Conservation (phyloP, 768 basidiomycete species). For the Mycena vulgaris region DNA sequence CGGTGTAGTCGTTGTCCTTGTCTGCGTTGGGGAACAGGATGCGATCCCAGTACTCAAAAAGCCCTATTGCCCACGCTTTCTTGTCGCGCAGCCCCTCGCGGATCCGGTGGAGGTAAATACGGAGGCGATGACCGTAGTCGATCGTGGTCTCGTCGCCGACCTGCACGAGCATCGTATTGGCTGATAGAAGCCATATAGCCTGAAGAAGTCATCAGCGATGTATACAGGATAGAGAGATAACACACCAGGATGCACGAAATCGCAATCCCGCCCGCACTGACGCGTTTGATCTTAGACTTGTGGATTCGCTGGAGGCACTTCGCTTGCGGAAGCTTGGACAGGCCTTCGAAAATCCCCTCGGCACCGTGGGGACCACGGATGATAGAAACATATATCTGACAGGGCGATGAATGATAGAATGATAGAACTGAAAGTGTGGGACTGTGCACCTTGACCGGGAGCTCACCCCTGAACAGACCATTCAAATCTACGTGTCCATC, state of each 20-base stretch:
- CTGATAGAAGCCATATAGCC: slow-evolving; percentile 1
- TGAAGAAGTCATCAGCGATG: background rate
- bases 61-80: background rate
- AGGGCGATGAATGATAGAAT: background rate
- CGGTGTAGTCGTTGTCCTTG: background rate
- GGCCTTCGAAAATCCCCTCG: background rate
- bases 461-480: background rate
- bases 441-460: background rate
- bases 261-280: background rate
- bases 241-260: background rate
- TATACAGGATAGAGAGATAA: background rate
- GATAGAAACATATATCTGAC: background rate
- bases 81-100: slow-evolving; percentile 5
- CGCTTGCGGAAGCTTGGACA: slow-evolving; percentile 6
- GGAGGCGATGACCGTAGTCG: background rate
- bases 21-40: slow-evolving; percentile 16
- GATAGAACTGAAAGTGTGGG: background rate
- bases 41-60: slow-evolving; percentile 4
- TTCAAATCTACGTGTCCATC: background rate
- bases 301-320: slow-evolving; percentile 1
- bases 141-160: slow-evolving; percentile 12
- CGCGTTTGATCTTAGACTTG: background rate
- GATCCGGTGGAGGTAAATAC: background rate
- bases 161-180: background rate
- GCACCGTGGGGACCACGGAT: background rate